phyloP scores from a whole-genome alignment of 192 early-diverging fungal species.

The Mortierella antarctica region DNA sequence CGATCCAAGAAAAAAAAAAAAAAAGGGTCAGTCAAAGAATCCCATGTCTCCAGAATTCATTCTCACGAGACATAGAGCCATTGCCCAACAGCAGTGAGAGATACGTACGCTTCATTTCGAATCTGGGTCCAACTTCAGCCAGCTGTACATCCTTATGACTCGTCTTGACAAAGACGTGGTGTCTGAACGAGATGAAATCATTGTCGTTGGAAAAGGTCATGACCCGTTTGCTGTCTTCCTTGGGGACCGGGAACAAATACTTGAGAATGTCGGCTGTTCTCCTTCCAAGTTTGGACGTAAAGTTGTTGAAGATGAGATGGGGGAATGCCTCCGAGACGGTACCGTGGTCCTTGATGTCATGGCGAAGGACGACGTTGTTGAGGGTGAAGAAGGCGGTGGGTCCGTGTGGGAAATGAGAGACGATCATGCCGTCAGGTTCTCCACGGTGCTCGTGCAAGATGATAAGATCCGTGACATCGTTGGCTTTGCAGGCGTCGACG shows the following conservation, averaged over 20 bases:
- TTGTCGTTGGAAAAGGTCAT: conserved; percentile 98
- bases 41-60: not conserved
- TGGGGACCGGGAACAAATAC: conserved; percentile 98
- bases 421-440: conserved; percentile 94
- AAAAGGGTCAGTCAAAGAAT: not conserved
- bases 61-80: not conserved
- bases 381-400: conserved; percentile 98
- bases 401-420: conserved; percentile 97
- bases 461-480: conserved; percentile 95
- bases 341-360: conserved; percentile 96
- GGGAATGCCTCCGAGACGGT: conserved; percentile 98
- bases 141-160: conserved; percentile 91
- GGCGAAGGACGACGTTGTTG: conserved; percentile 96
- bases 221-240: conserved; percentile 93
- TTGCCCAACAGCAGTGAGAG: conserved; percentile 4
- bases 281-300: conserved; percentile 86
- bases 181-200: conserved; percentile 98
- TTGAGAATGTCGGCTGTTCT: conserved; percentile 86
- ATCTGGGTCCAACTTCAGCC: conserved; percentile 97
- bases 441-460: conserved; percentile 96
- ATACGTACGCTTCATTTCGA: conserved; percentile 91
- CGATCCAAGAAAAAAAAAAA: not conserved
- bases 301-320: conserved; percentile 96
- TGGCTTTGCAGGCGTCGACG: conserved; percentile 93
- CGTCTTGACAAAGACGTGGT: conserved; percentile 95